phyloP scores from a whole-genome alignment of 768 basidiomycete genomes.

The Panaeolus papilionaceus region DNA sequence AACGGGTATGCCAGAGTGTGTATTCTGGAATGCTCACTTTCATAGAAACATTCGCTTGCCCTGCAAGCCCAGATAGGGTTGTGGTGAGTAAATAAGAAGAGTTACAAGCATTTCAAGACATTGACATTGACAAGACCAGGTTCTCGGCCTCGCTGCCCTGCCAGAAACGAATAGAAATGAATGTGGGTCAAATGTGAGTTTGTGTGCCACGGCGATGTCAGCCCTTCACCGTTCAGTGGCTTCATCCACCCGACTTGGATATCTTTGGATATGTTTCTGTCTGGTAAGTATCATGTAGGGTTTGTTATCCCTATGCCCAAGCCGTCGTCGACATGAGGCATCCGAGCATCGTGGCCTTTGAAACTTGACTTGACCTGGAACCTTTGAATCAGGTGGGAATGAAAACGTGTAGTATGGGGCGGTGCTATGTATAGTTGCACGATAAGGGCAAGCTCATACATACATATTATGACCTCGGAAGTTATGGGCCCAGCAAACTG shows the following conservation, averaged over 20 bases:
- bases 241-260: background rate
- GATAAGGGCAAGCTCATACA: background rate
- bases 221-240: background rate
- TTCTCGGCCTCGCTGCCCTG: background rate
- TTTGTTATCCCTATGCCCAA: background rate
- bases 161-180: background rate
- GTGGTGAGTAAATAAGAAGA: background rate
- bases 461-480: background rate
- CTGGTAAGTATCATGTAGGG: background rate
- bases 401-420: background rate
- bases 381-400: background rate
- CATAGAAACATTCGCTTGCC: background rate
- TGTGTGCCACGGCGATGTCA: conserved; percentile 2
- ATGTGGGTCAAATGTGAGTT: background rate
- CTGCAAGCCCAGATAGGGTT: background rate
- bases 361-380: background rate
- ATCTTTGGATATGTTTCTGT: background rate
- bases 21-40: background rate
- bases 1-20: too few relatives aligned
- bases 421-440: background rate
- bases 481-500: background rate
- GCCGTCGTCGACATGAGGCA: conserved; percentile 2
- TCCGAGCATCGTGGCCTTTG: background rate
- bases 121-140: background rate
- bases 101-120: background rate